These are phyloP conservation scores for Anthoceros angustus DNA, from an alignment of 225 moss, liverwort and hornwort genomes.

Conservation along the genomic window DNA sequence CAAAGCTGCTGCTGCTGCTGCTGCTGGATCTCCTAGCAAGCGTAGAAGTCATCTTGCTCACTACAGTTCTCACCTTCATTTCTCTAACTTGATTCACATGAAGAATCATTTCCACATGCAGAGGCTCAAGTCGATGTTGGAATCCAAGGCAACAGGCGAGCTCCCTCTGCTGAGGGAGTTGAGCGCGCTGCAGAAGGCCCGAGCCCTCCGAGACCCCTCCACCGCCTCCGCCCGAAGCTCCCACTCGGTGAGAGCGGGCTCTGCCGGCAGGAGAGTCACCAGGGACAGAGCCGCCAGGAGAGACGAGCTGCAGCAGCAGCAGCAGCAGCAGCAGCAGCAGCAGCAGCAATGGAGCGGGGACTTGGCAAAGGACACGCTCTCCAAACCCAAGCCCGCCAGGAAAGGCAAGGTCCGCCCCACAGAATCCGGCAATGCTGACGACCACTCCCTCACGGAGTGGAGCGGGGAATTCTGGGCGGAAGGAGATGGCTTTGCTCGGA, in stretches of 20 bases:
- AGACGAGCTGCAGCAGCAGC: conserved; percentile 5
- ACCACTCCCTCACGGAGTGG: neutral
- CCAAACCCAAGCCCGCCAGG: conserved; percentile 12
- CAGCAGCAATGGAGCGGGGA: conserved; percentile 22
- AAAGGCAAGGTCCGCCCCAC: conserved; percentile 22
- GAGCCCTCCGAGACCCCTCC: conserved; percentile 35
- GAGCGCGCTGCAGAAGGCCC: conserved; percentile 32
- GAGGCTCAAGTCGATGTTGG: conserved; percentile 24
- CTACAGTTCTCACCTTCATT: neutral
- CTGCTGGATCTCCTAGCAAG: conserved; percentile 1
- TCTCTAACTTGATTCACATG: conserved; percentile 4
- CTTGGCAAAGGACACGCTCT: conserved; percentile 12
- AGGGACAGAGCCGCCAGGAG: conserved; percentile 10
- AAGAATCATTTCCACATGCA: conserved; percentile 3
- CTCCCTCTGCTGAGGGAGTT: conserved; percentile 50
- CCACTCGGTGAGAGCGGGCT: conserved; percentile 6
- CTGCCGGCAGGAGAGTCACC: conserved; percentile 7
- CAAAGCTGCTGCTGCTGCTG: neutral
- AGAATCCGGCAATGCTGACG: conserved; percentile 16
- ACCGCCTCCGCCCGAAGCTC: conserved; percentile 23
- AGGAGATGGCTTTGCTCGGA: neutral
- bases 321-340: conserved; percentile 11
- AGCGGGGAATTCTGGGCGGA: neutral
- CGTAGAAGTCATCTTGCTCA: neutral
- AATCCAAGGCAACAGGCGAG: conserved; percentile 24